Evolutionary conservation across 305 asterid genomes (phyloP).

Genomic region (Rubia occidens): DNA sequence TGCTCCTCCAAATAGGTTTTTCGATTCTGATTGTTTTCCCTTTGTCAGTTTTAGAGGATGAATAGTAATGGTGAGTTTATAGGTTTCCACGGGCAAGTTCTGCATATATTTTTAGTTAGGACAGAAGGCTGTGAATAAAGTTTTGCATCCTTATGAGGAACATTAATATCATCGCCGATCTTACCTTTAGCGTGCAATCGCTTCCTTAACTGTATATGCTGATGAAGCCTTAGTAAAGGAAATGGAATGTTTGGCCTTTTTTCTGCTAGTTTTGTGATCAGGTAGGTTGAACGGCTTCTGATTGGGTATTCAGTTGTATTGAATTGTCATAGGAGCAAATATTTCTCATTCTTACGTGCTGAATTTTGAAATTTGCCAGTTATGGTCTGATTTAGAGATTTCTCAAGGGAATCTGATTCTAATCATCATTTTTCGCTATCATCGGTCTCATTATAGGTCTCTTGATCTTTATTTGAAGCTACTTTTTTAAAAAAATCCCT

Average conservation of each 20-base stretch:
- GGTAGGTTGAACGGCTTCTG: background rate
- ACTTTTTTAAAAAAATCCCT: background rate
- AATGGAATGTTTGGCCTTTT: background rate
- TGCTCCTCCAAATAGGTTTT: conserved; percentile 34
- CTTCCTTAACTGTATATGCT: background rate
- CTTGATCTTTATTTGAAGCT: background rate
- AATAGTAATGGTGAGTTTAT: no score
- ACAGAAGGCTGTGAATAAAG: background rate
- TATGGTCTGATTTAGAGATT: background rate
- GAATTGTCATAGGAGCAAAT: no score
- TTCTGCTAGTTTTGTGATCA: background rate
- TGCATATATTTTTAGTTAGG: no score
- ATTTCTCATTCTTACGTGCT: background rate
- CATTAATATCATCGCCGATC: background rate
- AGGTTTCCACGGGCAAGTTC: no score
- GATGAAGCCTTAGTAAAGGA: background rate
- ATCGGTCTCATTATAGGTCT: background rate
- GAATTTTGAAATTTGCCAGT: background rate
- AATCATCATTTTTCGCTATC: background rate
- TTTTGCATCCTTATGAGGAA: conserved; percentile 1
- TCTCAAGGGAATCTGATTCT: background rate
- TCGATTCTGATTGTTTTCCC: conserved; percentile 14
- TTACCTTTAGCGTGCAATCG: background rate
- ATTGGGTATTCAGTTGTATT: background rate
- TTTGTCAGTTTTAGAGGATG: background rate